Base-by-base conservation (phyloP, 2,329 filamentous ascomycete genomes). In the Pestalotiopsis fici region DNA sequence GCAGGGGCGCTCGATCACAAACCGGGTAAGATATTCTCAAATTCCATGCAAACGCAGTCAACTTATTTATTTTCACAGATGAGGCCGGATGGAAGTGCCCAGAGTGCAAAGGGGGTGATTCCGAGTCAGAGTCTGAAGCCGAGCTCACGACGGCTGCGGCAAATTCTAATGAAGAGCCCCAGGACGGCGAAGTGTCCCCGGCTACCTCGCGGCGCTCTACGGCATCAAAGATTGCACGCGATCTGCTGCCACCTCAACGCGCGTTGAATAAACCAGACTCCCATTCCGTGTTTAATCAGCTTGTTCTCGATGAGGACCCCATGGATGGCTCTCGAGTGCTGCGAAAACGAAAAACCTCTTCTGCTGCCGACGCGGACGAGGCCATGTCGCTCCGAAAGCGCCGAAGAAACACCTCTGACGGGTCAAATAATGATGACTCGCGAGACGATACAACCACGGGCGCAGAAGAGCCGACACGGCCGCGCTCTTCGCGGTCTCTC, bases 291-390 rank as follows among this genome's bases (percentile, higher is more conserved):
- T 94, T 94, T 78, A 92, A 92, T 71, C 90, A 90, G 66, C 82
- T 92, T 12, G 90, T 92, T 47, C 83, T 92, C 65, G 88, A 92
- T 65, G 91, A 92, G 69, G 91, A 94, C 74, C 86, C 91, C 7
- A 85, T 91, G 82, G 92, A 95, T 78, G 92, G 91, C 59, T 90
- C 93, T 9, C 90, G 94, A 65, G 88, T 92, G 37, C 82, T 97
- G 68, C 88, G 95, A 68, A 97, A 97, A 80, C 89, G 95, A 65
- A 97, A 95, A 78, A 91, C 93, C 21, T 94, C 93, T 1, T 91
- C 92, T 3, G 83, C 87, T 13, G 85, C 91, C 71, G 82, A 81
- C 70, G 82, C 92, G 71, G 85, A 91, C 71, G 82, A 83, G 18
- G 79, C 82, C 18, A 79, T 83, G 67, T 81, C 83, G 0, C 76